phyloP scores from a whole-genome alignment of 768 basidiomycete genomes.

The Chlorophyllum brunneum region DNA sequence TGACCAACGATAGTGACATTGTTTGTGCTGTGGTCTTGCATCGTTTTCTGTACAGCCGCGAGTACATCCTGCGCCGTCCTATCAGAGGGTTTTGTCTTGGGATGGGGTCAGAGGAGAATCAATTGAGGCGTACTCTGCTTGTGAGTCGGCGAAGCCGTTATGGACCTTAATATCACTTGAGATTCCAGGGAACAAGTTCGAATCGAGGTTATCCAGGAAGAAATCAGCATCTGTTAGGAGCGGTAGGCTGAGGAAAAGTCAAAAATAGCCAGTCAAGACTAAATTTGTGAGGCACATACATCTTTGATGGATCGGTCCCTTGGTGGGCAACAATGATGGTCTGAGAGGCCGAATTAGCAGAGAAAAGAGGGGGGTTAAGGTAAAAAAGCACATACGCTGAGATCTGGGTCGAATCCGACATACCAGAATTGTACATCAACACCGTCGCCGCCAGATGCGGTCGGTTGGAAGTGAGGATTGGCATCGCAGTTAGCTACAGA shows the following conservation, averaged over 20 bases:
- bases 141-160: slow-evolving; percentile 49
- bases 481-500: slow-evolving; percentile 39
- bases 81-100: not conserved
- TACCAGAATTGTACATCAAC: slow-evolving; percentile 39
- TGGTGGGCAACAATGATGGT: slow-evolving; percentile 35
- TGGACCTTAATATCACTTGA: slow-evolving; percentile 42
- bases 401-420: slow-evolving; percentile 36
- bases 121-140: slow-evolving; percentile 27
- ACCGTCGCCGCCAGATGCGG: slow-evolving; percentile 49
- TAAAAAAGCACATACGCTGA: slow-evolving; percentile 20
- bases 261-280: not conserved
- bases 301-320: slow-evolving; percentile 18
- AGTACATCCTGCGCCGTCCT: slow-evolving; percentile 39
- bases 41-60: slow-evolving; percentile 12
- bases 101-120: not conserved
- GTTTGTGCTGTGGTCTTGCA: slow-evolving; percentile 11
- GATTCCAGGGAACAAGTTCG: slow-evolving; percentile 53
- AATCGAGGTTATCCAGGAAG: slow-evolving; percentile 32
- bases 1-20: slow-evolving; percentile 39
- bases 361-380: not conserved
- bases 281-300: slow-evolving; percentile 9
- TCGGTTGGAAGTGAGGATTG: slow-evolving; percentile 42
- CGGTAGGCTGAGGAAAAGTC: slow-evolving; percentile 31
- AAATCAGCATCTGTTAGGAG: slow-evolving; percentile 48
- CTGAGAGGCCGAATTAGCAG: slow-evolving; percentile 11